These are phyloP conservation scores for Fusarium longipes DNA, from an alignment of 2,329 filamentous ascomycete genomes.

Conservation along the genomic window DNA sequence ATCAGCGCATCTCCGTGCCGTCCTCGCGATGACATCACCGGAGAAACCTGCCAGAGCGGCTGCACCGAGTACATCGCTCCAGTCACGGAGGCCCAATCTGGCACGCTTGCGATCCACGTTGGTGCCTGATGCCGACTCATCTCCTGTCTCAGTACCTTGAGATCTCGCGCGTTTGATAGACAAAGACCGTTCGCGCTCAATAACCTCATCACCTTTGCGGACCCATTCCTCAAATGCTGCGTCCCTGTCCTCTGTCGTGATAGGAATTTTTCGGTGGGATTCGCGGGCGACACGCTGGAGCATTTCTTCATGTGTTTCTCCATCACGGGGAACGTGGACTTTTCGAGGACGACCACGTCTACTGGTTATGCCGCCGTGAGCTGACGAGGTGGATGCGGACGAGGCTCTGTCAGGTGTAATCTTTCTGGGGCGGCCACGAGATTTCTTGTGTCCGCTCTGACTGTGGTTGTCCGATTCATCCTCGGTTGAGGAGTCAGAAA, in stretches of 20 bases:
- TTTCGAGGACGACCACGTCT: conserved; percentile 57
- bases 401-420: conserved; percentile 1
- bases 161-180: conserved; percentile 32
- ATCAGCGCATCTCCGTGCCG: conserved; percentile 77
- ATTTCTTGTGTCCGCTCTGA: conserved; percentile 40
- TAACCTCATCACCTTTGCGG: conserved; percentile 47
- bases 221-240: conserved; percentile 52
- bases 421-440: conserved; percentile 47
- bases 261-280: conserved; percentile 49
- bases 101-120: conserved; percentile 45
- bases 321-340: conserved; percentile 53
- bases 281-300: conserved; percentile 60
- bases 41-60: conserved; percentile 81
- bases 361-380: conserved; percentile 12
- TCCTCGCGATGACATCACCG: conserved; percentile 70
- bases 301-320: conserved; percentile 61
- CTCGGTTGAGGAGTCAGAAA: conserved; percentile 55
- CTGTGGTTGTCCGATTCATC: conserved; percentile 50
- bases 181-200: conserved; percentile 31
- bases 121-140: conserved; percentile 28
- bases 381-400: conserved; percentile 26
- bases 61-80: conserved; percentile 85
- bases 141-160: conserved; percentile 29
- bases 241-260: conserved; percentile 43
- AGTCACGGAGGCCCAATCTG: conserved; percentile 71